A percentile compares a stretch with the other conserved stretches of the same genome.
phyloP scores from a whole-genome alignment of 805 yeast genomes.

The Yarrowia alimentaria region DNA sequence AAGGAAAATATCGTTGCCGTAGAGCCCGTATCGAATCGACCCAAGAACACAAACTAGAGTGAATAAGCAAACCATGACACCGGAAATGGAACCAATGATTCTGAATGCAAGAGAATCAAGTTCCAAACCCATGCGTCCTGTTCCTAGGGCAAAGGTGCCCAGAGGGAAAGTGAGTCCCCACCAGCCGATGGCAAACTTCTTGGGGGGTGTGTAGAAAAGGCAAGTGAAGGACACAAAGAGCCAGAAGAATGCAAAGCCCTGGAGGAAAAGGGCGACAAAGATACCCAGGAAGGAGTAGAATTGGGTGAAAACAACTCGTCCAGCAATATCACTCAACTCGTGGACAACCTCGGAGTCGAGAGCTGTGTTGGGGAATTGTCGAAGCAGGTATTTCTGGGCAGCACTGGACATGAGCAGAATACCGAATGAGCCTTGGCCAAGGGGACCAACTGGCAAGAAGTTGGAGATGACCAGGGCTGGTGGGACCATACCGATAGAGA shows the following conservation, averaged over 20 bases:
- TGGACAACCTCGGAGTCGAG: conserved; percentile 37
- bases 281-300: conserved; percentile 39
- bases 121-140: conserved; percentile 49
- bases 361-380: conserved; percentile 34
- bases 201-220: conserved; percentile 40
- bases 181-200: conserved; percentile 52
- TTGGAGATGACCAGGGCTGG: conserved; percentile 53
- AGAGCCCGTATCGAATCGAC: conserved; percentile 33
- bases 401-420: conserved; percentile 55
- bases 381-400: conserved; percentile 34
- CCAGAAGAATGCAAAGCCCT: conserved; percentile 60
- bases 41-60: conserved; percentile 45
- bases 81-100: conserved; percentile 62
- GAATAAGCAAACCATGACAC: conserved; percentile 47
- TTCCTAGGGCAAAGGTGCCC: conserved; percentile 73
- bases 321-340: background rate
- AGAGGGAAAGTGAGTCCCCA: conserved; percentile 92
- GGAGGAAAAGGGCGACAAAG: conserved; percentile 46
- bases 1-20: conserved; percentile 23
- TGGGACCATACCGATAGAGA: conserved; percentile 59
- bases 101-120: conserved; percentile 58
- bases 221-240: conserved; percentile 46
- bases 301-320: conserved; percentile 8
- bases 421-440: conserved; percentile 82
- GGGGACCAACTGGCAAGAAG: conserved; percentile 76